Percentiles rank a stretch among this genome's conserved stretches.
Conservation (phyloP, 352 stramenopile genomes). For the Pythium aquatile region DNA sequence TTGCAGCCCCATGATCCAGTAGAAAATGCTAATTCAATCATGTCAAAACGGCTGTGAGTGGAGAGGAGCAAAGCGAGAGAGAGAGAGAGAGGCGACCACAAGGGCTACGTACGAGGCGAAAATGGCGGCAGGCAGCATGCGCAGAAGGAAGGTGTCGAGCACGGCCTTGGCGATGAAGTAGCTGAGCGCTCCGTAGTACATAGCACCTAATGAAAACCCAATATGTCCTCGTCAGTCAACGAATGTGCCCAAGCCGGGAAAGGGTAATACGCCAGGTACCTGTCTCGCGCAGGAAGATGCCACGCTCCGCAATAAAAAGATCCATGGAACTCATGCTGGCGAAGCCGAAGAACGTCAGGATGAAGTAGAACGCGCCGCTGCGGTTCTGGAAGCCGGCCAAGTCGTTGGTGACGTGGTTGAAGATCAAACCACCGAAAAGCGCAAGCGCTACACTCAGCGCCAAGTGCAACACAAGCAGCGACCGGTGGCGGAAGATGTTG, state of each 20-base stretch:
- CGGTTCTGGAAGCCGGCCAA: conserved; percentile 84
- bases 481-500: conserved; percentile 76
- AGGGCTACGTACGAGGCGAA: conserved; percentile 50
- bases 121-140: conserved; percentile 65
- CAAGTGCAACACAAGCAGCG: conserved; percentile 65
- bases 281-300: conserved; percentile 77
- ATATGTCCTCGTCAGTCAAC: neutral
- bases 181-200: conserved; percentile 77
- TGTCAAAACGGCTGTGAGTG: neutral
- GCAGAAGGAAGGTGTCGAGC: conserved; percentile 71
- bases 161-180: conserved; percentile 80
- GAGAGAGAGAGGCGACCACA: neutral
- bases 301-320: conserved; percentile 70
- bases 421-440: conserved; percentile 70
- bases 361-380: conserved; percentile 84
- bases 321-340: conserved; percentile 85
- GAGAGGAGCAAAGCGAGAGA: neutral
- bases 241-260: neutral
- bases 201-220: conserved; percentile 35
- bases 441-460: conserved; percentile 54
- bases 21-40: conserved; percentile 57
- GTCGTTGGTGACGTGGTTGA: conserved; percentile 80
- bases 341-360: conserved; percentile 86
- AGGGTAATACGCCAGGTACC: conserved; percentile 12
- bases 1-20: conserved; percentile 86